A percentile compares a stretch with the other conserved stretches of the same genome.
phyloP scores from a whole-genome alignment of 352 stramenopile genomes.

The Pythium folliculosum region DNA sequence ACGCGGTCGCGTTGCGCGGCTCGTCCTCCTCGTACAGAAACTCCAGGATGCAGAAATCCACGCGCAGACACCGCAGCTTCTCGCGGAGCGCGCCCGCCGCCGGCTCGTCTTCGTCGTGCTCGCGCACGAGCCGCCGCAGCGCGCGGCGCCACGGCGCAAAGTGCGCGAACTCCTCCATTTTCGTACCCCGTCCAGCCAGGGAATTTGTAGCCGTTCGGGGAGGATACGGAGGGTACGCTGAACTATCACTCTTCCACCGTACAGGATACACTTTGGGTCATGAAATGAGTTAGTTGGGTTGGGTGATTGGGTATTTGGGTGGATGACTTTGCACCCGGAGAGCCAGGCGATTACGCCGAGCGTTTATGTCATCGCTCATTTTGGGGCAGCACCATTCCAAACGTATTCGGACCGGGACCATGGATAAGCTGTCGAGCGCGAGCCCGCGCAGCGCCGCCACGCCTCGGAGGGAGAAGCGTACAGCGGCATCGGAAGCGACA shows the following conservation, averaged over 20 bases:
- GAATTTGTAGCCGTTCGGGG: no score
- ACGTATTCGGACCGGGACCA: not conserved
- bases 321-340: not conserved
- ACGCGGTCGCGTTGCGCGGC: no score
- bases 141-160: not conserved
- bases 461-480: no score
- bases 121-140: not conserved
- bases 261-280: no score
- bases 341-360: not conserved
- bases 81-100: not conserved
- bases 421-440: no score
- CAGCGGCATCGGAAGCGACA: no score
- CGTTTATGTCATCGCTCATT: slow-evolving; percentile 1
- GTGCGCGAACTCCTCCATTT: not conserved
- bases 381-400: not conserved
- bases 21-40: no score
- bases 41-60: not conserved
- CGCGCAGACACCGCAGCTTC: not conserved
- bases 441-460: no score
- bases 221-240: no score
- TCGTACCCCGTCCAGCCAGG: no score
- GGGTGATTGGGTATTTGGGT: slow-evolving; percentile 5
- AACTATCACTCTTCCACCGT: no score
- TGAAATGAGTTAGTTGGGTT: not conserved
- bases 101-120: not conserved